Conservation (phyloP, 768 basidiomycete species). For the Tricholoma furcatifolium region DNA sequence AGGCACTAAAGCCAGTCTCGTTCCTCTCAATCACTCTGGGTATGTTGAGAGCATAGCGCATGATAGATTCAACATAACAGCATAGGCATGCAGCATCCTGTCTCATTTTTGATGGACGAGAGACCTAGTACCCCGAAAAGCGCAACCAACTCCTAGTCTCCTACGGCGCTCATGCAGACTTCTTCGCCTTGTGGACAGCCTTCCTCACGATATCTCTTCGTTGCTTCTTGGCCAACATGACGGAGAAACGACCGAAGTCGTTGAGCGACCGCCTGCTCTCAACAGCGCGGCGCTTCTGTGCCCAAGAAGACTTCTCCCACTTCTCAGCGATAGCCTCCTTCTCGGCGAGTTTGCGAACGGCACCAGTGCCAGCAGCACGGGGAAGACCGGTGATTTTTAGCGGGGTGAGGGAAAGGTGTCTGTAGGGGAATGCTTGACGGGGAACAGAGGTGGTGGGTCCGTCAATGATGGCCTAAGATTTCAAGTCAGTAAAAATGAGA, state of each 20-base stretch:
- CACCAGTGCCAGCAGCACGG: constrained; percentile 80
- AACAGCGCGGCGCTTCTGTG: constrained; percentile 76
- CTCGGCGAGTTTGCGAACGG: constrained; percentile 84
- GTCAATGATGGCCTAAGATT: constrained; percentile 85
- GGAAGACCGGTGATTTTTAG: constrained; percentile 81
- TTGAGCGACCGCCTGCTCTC: constrained; percentile 73
- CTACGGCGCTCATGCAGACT: constrained; percentile 32
- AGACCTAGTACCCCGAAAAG: constrained; percentile 10
- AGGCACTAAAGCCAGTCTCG: no score
- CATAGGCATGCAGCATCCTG: constrained; percentile 6
- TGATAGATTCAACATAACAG: constrained; percentile 9
- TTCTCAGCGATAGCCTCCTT: constrained; percentile 80
- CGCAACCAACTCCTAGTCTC: not conserved
- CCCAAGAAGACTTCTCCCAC: constrained; percentile 90
- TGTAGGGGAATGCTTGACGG: constrained; percentile 90
- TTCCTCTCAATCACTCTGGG: not conserved
- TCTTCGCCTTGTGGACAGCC: constrained; percentile 54
- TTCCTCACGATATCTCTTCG: constrained; percentile 80
- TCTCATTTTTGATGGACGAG: constrained; percentile 11
- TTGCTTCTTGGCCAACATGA: constrained; percentile 88
- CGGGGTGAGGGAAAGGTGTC: constrained; percentile 89
- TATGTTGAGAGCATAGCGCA: constrained; percentile 6
- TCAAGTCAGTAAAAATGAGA: not conserved
- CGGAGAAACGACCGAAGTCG: constrained; percentile 91
- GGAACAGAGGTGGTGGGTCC: constrained; percentile 90